Base-by-base conservation (phyloP, 345 rosid genomes). In the Lepidium didymum region DNA sequence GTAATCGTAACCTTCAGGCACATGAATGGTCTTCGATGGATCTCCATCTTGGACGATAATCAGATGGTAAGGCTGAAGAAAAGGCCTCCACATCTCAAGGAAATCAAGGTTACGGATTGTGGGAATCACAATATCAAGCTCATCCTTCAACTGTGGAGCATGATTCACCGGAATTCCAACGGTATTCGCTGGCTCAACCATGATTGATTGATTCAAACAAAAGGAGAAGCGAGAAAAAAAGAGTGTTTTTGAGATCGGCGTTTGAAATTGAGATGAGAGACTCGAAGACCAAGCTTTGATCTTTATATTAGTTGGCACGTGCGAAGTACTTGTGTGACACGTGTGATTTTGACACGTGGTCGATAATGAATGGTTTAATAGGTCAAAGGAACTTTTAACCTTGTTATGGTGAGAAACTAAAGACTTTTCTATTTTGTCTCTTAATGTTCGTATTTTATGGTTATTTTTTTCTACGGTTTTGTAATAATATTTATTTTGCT, bases 61-160 rank as follows among this genome's bases (percentile, higher is more conserved):
- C 61, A 93, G 76, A 80, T 93, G 98, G 82, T 93, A 93, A 2
- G 94, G 96, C 86, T 90, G 79, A 45, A 93, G 85, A 59, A 93
- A 93, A 0, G 98, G 98, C 77, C 98, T 83, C 98, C 98, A 93
- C 97, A 90, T 93, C 85, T 93, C 98, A 37, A 93, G 86, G 75
- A 93, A 93, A 44, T 93, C 98, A 35, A 93, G 84, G 78, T 93
- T 93, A 49, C 98, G 80, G 65, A 93, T 93, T 18, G 98, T 93
- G 2, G 98, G 98, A 35, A 93, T 93, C 21, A 93, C 97, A 21
- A 93, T 93, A 56, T 93, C 98, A 2, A 93, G 86, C 85, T 87
- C 97, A 68, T 93, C 96, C 31, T 80, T 93, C 83, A 93, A 65
- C 49, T 51, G 60, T 6, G 93, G 76, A 0, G 64, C 15, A 1